Evolutionary conservation across 2,329 filamentous ascomycete species (phyloP), one percentile per base, ranked within the genome.

Genomic region (Fusarium sambucinum): DNA sequence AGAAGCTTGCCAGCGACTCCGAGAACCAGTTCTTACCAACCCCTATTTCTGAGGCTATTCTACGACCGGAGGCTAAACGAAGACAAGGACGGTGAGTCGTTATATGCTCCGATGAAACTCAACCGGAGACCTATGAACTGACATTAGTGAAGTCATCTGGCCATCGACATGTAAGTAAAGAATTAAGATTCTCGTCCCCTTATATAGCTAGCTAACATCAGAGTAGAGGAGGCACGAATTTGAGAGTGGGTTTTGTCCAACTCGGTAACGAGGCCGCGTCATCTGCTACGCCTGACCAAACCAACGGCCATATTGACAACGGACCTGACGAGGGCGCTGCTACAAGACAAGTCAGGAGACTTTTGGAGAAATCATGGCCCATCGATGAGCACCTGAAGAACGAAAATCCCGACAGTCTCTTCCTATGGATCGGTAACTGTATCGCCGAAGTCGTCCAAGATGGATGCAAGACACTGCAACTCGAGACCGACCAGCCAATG

Each of bases 351-450:
- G 81, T 91, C 32, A 82, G 82, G 35, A 83, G 89, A 46, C 85
- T 86, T 7, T 79, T 92, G 56, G 92, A 94, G 76, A 89, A 85
- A 68, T 87, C 87, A 55, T 94, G 91, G 91, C 87, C 90, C 10
- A 94, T 94, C 71, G 86, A 86, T 47, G 88, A 93, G 41, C 87
- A 90, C 55, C 79, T 94, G 66, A 93, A 93, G 75, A 87, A 86
- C 77, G 88, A 93, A 70, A 90, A 94, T 66, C 88, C 90, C 2
- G 89, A 93, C 58, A 88, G 89, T 59, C 81, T 95, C 3, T 96
- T 96, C 77, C 80, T 85, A n/a, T 96, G 92, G 92, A 92, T 96
- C 69, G 92, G 92, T 27, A 83, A 86, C 71, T 92, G 90, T 73
- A 92, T 96, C 70, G 90, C 90, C 16, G 84, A 90, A 63, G 91